phyloP scores from a whole-genome alignment of 768 basidiomycete species.

The Lactifluus subvellereus region DNA sequence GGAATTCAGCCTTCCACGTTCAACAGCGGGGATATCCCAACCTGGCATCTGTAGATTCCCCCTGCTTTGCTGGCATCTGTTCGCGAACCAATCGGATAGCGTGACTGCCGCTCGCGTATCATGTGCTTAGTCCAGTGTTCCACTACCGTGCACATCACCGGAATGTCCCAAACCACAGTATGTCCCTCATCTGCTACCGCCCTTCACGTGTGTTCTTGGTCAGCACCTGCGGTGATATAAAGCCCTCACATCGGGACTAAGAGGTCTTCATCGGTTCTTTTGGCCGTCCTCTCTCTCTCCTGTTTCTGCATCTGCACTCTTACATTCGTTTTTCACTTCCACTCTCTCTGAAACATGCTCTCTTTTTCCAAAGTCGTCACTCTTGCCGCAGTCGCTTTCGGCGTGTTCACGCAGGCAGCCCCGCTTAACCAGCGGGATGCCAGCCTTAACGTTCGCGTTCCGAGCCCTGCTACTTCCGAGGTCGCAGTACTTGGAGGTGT shows the following conservation, averaged over 20 bases:
- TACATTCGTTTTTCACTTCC: background rate
- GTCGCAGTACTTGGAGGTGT: background rate
- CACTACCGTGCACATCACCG: background rate
- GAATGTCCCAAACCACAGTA: background rate
- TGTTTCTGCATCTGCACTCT: background rate
- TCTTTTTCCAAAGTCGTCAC: constrained; percentile 6
- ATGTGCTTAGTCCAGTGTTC: background rate
- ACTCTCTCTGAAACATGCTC: constrained; percentile 1
- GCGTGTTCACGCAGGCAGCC: constrained; percentile 1
- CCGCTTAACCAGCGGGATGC: background rate
- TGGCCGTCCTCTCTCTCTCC: background rate
- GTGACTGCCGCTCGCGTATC: background rate
- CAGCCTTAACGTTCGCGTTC: background rate
- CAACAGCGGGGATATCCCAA: background rate
- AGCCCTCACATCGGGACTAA: background rate
- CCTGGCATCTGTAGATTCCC: background rate
- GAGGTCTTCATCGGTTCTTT: background rate
- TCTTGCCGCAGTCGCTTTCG: background rate
- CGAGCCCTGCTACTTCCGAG: background rate
- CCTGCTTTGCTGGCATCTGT: background rate
- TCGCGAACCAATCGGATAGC: background rate
- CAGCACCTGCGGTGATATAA: background rate
- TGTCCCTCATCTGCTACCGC: background rate
- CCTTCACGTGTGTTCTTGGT: constrained; percentile 1
- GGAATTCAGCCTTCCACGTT: background rate